Percentiles rank a stretch among this genome's conserved stretches.
Evolutionary conservation across 805 yeast genomes (phyloP).

Genomic region (Schizosaccharomyces lindneri): DNA sequence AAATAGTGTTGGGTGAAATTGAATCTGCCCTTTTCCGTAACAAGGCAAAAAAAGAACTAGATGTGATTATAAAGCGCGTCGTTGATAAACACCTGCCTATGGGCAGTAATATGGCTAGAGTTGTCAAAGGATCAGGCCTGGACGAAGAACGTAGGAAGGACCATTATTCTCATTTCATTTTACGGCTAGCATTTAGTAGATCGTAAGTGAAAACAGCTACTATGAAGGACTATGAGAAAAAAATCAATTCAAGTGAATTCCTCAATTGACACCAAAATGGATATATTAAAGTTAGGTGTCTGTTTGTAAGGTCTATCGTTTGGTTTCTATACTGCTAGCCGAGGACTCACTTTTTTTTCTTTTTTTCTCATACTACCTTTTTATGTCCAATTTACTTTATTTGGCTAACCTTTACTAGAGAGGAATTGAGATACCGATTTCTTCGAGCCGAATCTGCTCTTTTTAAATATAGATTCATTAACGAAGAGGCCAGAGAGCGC

Average conservation of each 20-base stretch:
- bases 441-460: slow-evolving; percentile 49
- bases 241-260: too few species aligned
- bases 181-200: slow-evolving; percentile 74
- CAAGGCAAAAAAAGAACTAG: slow-evolving; percentile 39
- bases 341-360: too few species aligned
- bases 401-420: slow-evolving; percentile 14
- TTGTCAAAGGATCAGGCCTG: slow-evolving; percentile 9
- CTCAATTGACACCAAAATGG: too few species aligned
- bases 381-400: too few species aligned
- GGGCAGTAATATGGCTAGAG: slow-evolving; percentile 17
- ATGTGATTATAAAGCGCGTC: slow-evolving; percentile 36
- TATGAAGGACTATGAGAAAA: too few species aligned
- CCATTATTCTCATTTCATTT: slow-evolving; percentile 71
- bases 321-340: too few species aligned
- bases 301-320: not conserved
- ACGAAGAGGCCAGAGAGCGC: slow-evolving; percentile 41
- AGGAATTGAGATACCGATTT: slow-evolving; percentile 61
- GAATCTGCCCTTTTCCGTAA: slow-evolving; percentile 50
- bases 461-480: slow-evolving; percentile 46
- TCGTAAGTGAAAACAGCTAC: slow-evolving; percentile 6
- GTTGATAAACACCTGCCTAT: slow-evolving; percentile 43
- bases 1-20: slow-evolving; percentile 43
- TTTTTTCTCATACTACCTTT: too few species aligned
- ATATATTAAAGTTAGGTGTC: too few species aligned
- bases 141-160: slow-evolving; percentile 58